These are phyloP conservation scores for Boletus huronensis DNA, from an alignment of 768 basidiomycete genomes.

Conservation along the genomic window DNA sequence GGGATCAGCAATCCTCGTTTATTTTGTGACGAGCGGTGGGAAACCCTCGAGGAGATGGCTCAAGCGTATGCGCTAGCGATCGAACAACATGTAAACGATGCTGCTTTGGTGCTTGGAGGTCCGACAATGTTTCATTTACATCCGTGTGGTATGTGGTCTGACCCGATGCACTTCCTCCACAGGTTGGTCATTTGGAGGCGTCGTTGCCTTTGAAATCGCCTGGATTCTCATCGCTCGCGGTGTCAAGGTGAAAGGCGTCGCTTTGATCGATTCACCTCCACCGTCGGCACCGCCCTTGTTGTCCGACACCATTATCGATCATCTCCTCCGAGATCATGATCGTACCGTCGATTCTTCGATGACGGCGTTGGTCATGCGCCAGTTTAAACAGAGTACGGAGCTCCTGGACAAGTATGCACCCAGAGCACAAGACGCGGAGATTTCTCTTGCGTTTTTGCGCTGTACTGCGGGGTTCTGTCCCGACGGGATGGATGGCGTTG, in stretches of 20 bases:
- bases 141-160: not conserved
- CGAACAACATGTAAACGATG: conserved; percentile 31
- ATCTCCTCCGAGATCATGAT: conserved; percentile 35
- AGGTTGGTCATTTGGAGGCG: conserved; percentile 83
- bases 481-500: conserved; percentile 34
- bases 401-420: conserved; percentile 50
- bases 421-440: conserved; percentile 18
- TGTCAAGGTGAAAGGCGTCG: conserved; percentile 48
- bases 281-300: conserved; percentile 53
- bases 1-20: conserved; percentile 59
- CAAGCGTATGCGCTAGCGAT: conserved; percentile 44
- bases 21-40: conserved; percentile 43
- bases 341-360: conserved; percentile 31
- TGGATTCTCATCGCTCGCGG: conserved; percentile 42
- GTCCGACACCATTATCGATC: conserved; percentile 49
- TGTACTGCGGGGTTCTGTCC: conserved; percentile 46
- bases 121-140: conserved; percentile 3
- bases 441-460: conserved; percentile 49
- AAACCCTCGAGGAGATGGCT: conserved; percentile 50
- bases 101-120: conserved; percentile 57
- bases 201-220: conserved; percentile 64
- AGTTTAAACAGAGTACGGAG: conserved; percentile 47
- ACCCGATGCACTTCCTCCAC: not conserved
- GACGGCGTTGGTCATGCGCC: conserved; percentile 38
- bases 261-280: conserved; percentile 66